Base-by-base conservation (phyloP, 2,329 filamentous ascomycete species). In the Lecanicillium sp. region DNA sequence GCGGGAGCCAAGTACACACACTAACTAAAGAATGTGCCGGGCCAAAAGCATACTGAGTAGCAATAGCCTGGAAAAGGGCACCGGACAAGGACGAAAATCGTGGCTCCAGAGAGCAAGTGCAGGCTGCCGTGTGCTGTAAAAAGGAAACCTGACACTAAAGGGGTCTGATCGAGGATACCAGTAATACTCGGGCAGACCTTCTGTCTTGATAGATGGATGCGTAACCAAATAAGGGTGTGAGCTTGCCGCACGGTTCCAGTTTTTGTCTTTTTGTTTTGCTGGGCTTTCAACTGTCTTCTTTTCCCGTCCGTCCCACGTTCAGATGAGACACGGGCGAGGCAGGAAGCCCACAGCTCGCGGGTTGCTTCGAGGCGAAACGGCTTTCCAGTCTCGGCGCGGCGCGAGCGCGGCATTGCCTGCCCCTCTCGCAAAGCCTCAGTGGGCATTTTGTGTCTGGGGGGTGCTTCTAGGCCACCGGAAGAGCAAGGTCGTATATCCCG, bases 391-490 rank as follows among this genome's bases (percentile, higher is more conserved):
- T n/a, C n/a, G n/a, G n/a, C n/a, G n/a, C n/a, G n/a, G n/a, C n/a
- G n/a, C n/a, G n/a, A n/a, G n/a, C n/a, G n/a, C n/a, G n/a, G n/a
- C n/a, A n/a, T n/a, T n/a, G n/a, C n/a, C 35, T 24, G 10, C 35
- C 26, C 30, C 2, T 33, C n/a, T 15, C 30, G n/a, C 30, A 14
- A n/a, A n/a, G n/a, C n/a, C n/a, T 39, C 35, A 36, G 19, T 35
- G 26, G 38, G 37, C 33, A 33, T 30, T 38, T 29, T n/a, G n/a
- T n/a, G n/a, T n/a, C n/a, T n/a, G n/a, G n/a, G n/a, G n/a, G n/a
- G n/a, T n/a, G n/a, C n/a, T 26, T 47, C 44, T 47, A 40, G 44
- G 36, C 44, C 44, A 17, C 44, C 37, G 27, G 21, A 6, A 20
- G 36, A 30, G 14, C 26, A 33, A 47, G 36, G 35, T 33, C 33